Evolutionary conservation across 2,329 filamentous ascomycete genomes (phyloP).

Genomic region (Diaporthe citrichinensis): DNA sequence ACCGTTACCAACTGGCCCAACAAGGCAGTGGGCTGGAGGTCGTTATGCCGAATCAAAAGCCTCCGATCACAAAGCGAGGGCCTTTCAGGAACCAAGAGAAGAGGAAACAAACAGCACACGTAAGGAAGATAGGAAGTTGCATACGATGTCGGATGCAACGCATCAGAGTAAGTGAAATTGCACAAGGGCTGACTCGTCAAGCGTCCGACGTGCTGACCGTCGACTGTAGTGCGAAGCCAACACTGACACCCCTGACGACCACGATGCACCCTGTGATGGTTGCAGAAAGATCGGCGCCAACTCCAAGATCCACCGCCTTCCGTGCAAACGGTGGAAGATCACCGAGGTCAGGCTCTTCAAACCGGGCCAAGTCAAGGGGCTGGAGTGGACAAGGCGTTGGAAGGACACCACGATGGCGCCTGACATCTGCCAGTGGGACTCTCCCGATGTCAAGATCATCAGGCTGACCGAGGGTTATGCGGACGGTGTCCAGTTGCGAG

Average conservation of each 20-base stretch:
- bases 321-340: slow-evolving; percentile 73
- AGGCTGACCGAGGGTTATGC: slow-evolving; percentile 69
- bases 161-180: slow-evolving; percentile 64
- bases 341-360: slow-evolving; percentile 71
- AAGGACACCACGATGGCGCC: slow-evolving; percentile 65
- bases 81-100: slow-evolving; percentile 68
- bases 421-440: slow-evolving; percentile 70
- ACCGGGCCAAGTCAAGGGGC: slow-evolving; percentile 69
- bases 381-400: slow-evolving; percentile 73
- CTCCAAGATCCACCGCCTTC: slow-evolving; percentile 66
- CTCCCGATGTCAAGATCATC: slow-evolving; percentile 64
- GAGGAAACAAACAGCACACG: slow-evolving; percentile 69
- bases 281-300: slow-evolving; percentile 65
- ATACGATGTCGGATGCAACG: slow-evolving; percentile 74
- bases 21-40: slow-evolving; percentile 37
- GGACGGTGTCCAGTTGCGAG: slow-evolving; percentile 62
- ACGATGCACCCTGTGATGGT: slow-evolving; percentile 64
- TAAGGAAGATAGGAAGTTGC: slow-evolving; percentile 70
- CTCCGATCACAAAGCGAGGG: slow-evolving; percentile 60
- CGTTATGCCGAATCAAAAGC: slow-evolving; percentile 53
- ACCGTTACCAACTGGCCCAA: slow-evolving; percentile 36
- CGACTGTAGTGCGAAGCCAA: slow-evolving; percentile 66
- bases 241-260: slow-evolving; percentile 53
- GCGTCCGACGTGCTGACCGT: slow-evolving; percentile 15
- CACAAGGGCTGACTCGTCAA: neutral